These are phyloP conservation scores for Penicillium freii DNA, from an alignment of 2,329 filamentous ascomycete genomes.

Conservation along the genomic window DNA sequence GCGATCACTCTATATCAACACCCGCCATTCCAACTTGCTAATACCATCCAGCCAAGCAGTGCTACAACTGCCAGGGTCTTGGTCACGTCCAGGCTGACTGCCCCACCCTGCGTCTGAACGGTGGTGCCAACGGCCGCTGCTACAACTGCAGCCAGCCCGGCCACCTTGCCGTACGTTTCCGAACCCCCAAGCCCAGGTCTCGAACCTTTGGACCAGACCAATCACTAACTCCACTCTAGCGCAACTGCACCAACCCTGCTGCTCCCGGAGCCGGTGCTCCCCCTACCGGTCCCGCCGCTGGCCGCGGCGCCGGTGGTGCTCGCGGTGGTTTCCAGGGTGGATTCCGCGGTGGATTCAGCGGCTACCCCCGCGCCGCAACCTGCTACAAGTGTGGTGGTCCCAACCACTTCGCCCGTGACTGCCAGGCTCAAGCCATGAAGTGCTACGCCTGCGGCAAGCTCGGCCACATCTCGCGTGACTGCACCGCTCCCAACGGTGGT, in stretches of 20 bases:
- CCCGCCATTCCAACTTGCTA: constrained; percentile 18
- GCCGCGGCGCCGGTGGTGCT: constrained; percentile 62
- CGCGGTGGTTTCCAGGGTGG: constrained; percentile 64
- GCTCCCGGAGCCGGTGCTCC: constrained; percentile 63
- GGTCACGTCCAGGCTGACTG: constrained; percentile 99
- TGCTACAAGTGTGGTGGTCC: constrained; percentile 76
- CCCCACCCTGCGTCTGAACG: constrained; percentile 89
- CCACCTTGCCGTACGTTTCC: constrained; percentile 75
- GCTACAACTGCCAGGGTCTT: constrained; percentile 98
- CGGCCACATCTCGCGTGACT: constrained; percentile 90
- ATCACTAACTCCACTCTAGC: constrained; percentile 47
- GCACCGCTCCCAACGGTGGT: constrained; percentile 93
- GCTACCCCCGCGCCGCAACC: constrained; percentile 56
- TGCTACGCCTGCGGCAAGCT: constrained; percentile 97
- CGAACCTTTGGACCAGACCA: neutral
- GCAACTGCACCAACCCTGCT: constrained; percentile 60
- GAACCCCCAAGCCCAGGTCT: neutral
- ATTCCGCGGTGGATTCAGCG: constrained; percentile 70
- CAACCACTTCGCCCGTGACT: constrained; percentile 98
- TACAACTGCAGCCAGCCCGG: constrained; percentile 94
- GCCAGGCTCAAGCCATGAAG: constrained; percentile 98
- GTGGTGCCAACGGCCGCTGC: constrained; percentile 78
- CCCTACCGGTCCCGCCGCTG: constrained; percentile 44
- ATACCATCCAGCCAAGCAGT: constrained; percentile 76
- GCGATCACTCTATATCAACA: constrained; percentile 27